Percentiles rank a stretch among this genome's conserved stretches.
Evolutionary conservation across 2,329 filamentous ascomycete species (phyloP).

Genomic region (Penicillium sp.): DNA sequence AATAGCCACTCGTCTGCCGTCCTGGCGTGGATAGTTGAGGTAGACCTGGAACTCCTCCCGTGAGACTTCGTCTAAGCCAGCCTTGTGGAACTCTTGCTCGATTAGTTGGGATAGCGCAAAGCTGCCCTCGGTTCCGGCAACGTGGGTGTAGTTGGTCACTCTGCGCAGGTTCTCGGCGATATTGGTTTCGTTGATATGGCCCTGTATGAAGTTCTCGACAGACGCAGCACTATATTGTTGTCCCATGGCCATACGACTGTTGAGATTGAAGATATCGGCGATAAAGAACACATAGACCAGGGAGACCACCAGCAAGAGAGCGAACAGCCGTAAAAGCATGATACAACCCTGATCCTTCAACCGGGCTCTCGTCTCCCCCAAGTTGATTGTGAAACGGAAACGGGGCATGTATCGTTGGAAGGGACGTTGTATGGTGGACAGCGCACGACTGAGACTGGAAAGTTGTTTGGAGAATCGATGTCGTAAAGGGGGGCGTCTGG

Average conservation of each 20-base stretch:
- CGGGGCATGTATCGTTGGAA: conserved; percentile 49
- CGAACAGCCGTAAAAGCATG: conserved; percentile 71
- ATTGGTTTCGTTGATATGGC: conserved; percentile 67
- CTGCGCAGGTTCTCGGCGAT: conserved; percentile 74
- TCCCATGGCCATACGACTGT: conserved; percentile 63
- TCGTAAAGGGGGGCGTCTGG: conserved; percentile 43
- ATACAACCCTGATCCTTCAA: conserved; percentile 60
- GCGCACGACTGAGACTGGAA: conserved; percentile 56
- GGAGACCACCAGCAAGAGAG: conserved; percentile 71
- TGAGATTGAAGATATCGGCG: conserved; percentile 74
- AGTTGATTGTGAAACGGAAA: conserved; percentile 42
- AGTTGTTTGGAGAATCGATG: conserved; percentile 59
- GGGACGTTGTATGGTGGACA: conserved; percentile 59
- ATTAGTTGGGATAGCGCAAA: conserved; percentile 83
- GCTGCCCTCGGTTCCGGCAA: conserved; percentile 93
- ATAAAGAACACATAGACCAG: conserved; percentile 84
- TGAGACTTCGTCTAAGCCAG: conserved; percentile 72
- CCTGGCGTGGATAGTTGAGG: conserved; percentile 81
- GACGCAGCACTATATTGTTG: conserved; percentile 82
- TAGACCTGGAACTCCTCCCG: conserved; percentile 85
- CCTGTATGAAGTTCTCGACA: conserved; percentile 73
- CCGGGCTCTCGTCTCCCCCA: conserved; percentile 34
- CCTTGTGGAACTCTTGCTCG: conserved; percentile 70
- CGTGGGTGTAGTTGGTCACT: conserved; percentile 80
- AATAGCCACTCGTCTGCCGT: conserved; percentile 79